Evolutionary conservation across 139 green algal genomes (phyloP), one percentile per base, ranked within the genome.

Genomic region (Chlamydomonas asymmetrica): DNA sequence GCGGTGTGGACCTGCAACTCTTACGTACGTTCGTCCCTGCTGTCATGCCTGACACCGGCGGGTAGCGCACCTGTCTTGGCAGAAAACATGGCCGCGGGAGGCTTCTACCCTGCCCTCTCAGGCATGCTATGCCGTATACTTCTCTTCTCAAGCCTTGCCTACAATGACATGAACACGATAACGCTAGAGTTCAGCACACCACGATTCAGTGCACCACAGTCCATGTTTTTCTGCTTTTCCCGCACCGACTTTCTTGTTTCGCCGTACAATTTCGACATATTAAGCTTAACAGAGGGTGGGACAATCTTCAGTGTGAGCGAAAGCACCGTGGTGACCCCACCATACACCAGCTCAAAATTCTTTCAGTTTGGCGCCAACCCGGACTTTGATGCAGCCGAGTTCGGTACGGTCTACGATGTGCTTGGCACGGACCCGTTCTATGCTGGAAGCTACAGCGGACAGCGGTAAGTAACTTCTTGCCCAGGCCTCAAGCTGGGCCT

Each of bases 341-440:
- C 34, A 13, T 60, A 54, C 1, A 0, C 5, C 27, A 13, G 8
- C 29, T 56, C 59, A 1, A 5, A 5, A 1, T 77, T 77, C 45
- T 77, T 70, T 34, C 18, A 16, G 27, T 63, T 1, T n/a, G n/a
- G n/a, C 32, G 6, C 4, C 9, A 60, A 0, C 56, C 32, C 2
- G 22, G 31, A 60, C 4, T 41, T 80, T 0, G 13, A 75, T 20
- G 3, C 41, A 1, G 5, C 57, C 5, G 63, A 82, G 29, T 31
- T 77, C 4, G 50, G 41, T 0, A 70, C 32, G 0, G 38, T 82
- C 10, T 62, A 66, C 13, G 61, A 82, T n/a, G 67, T 82, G 38
- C 61, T 82, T 5, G 60, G 61, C 29, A 82, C 75, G 5, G 75
- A 82, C 50, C 32, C 48, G 37, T 76, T 49, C 32, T 82, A 82